phyloP scores from a whole-genome alignment of 305 asterid species.

The Plantago coronopus region DNA sequence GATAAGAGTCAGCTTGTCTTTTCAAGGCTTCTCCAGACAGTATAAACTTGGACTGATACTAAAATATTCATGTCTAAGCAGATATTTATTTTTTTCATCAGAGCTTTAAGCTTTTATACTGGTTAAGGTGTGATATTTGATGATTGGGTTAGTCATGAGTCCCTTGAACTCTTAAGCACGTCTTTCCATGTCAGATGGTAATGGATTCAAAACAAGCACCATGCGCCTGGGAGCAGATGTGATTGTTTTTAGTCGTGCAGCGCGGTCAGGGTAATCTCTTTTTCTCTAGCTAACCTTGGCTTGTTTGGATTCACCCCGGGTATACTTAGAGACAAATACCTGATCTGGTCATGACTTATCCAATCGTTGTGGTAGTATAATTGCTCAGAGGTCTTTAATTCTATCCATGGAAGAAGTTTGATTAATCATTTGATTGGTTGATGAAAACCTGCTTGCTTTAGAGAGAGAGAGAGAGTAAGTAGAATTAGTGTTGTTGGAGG shows the following conservation, averaged over 20 bases:
- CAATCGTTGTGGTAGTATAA: conserved; percentile 16
- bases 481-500: no score
- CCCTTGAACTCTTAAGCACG: conserved; percentile 24
- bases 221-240: conserved; percentile 97
- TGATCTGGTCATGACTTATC: conserved; percentile 5
- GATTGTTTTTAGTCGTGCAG: conserved; percentile 76
- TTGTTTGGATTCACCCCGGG: conserved; percentile 19
- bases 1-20: no score
- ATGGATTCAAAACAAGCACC: conserved; percentile 99
- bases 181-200: conserved; percentile 69
- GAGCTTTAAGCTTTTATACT: no score
- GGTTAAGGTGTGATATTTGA: no score
- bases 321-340: conserved; percentile 4
- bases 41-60: no score
- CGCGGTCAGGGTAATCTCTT: conserved; percentile 56
- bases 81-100: no score
- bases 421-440: no score
- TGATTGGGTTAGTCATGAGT: not conserved
- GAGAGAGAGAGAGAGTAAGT: no score
- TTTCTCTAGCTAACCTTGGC: conserved; percentile 16
- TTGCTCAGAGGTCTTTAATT: conserved; percentile 11
- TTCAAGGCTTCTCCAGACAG: no score
- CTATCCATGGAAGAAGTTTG: no score
- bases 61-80: no score
- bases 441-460: no score